Conservation (phyloP, 2,329 filamentous ascomycete species). For the Arthrinium phaeospermum region DNA sequence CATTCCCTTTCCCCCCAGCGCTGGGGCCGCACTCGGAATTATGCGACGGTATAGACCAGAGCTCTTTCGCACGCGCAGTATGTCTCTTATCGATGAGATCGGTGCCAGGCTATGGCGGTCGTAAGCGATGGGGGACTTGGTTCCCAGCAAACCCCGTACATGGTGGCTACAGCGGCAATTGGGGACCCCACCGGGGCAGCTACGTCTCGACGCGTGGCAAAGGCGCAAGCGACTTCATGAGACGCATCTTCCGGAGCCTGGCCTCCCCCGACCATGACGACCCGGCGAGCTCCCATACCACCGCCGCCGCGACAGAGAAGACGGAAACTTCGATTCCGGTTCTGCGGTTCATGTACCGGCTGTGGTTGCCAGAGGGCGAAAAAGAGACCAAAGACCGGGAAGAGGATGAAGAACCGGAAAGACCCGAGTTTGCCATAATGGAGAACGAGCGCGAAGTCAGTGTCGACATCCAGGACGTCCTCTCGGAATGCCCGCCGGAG, state of each 20-base stretch:
- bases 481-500: constrained; percentile 20
- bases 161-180: neutral
- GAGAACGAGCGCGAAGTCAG: constrained; percentile 22
- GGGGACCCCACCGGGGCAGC: neutral
- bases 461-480: constrained; percentile 25
- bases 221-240: constrained; percentile 23
- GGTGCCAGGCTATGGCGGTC: neutral
- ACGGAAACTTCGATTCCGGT: neutral
- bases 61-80: neutral
- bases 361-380: neutral
- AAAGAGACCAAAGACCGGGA: neutral
- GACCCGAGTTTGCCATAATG: constrained; percentile 19
- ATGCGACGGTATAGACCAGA: neutral
- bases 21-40: no score
- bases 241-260: constrained; percentile 26
- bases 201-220: constrained; percentile 18
- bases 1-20: neutral
- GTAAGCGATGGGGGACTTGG: neutral
- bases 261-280: constrained; percentile 11
- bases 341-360: neutral
- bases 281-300: neutral
- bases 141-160: neutral
- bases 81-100: neutral
- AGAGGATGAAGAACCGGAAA: neutral
- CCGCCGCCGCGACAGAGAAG: neutral